These are phyloP conservation scores for Paramarasmius palmivorus DNA, from an alignment of 1,284 basidiomycete genomes.

Conservation along the genomic window DNA sequence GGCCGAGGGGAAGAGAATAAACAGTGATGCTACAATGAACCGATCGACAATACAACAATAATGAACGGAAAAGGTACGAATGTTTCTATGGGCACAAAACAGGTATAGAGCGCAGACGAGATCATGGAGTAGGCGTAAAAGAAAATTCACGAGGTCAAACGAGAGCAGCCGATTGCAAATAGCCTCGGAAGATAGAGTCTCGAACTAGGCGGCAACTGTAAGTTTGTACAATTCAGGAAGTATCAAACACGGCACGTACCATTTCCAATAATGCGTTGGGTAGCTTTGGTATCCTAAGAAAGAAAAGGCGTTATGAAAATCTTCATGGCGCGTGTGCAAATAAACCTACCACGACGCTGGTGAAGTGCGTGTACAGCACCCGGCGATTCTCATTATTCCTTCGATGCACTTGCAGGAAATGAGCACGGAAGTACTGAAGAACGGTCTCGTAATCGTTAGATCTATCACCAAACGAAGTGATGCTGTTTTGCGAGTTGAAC, in stretches of 20 bases:
- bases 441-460: slow-evolving; percentile 78
- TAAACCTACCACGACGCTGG: slow-evolving; percentile 71
- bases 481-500: slow-evolving; percentile 41
- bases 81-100: neutral
- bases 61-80: neutral
- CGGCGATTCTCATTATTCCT: slow-evolving; percentile 76
- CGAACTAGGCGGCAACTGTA: slow-evolving; percentile 45
- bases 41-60: too few relatives aligned
- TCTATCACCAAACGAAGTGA: slow-evolving; percentile 79
- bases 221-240: slow-evolving; percentile 16
- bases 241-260: slow-evolving; percentile 42
- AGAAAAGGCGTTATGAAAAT: slow-evolving; percentile 8
- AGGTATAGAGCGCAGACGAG: neutral
- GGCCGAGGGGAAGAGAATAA: too few relatives aligned
- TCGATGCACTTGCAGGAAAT: slow-evolving; percentile 79
- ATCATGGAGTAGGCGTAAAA: too few relatives aligned
- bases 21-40: too few relatives aligned
- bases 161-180: slow-evolving; percentile 68
- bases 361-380: slow-evolving; percentile 78
- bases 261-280: slow-evolving; percentile 78
- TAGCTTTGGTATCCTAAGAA: slow-evolving; percentile 73
- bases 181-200: slow-evolving; percentile 72
- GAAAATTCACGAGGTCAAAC: too few relatives aligned
- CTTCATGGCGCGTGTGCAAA: neutral
- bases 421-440: slow-evolving; percentile 80